Percentiles rank a stretch among this genome's conserved stretches.
Conservation (phyloP, 176 grass and related monocot genomes). For the Bromus sterilis region DNA sequence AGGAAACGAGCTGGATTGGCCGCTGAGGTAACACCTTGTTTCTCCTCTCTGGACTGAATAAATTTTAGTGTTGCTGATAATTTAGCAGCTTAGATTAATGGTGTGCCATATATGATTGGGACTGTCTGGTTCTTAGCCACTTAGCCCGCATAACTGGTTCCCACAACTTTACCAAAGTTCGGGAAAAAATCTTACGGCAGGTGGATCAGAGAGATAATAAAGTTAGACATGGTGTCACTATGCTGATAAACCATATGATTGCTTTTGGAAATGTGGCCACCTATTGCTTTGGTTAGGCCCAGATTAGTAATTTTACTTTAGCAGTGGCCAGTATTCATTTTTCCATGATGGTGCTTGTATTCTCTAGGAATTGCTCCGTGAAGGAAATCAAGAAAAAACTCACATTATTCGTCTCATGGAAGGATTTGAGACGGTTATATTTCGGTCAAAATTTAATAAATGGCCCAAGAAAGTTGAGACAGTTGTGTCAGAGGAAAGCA, state of each 20-base stretch:
- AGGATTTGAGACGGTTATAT: slow-evolving; percentile 86
- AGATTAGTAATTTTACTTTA: neutral
- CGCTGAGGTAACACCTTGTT: slow-evolving; percentile 62
- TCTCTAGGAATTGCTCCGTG: slow-evolving; percentile 64
- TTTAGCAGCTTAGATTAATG: neutral
- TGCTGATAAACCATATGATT: slow-evolving; percentile 1
- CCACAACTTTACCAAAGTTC: neutral
- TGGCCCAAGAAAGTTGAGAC: slow-evolving; percentile 93
- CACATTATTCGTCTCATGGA: slow-evolving; percentile 88
- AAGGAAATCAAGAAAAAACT: slow-evolving; percentile 48
- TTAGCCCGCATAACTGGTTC: neutral
- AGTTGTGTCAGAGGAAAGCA: slow-evolving; percentile 84
- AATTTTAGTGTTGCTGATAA: neutral
- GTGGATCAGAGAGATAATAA: neutral
- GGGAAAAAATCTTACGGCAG: neutral
- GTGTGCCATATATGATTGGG: neutral
- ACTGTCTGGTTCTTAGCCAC: neutral
- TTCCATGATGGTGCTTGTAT: neutral
- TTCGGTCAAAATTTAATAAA: slow-evolving; percentile 81
- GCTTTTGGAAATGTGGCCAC: neutral
- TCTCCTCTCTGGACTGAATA: slow-evolving; percentile 14
- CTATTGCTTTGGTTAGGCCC: neutral
- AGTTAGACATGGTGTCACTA: neutral
- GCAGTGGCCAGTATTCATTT: neutral
- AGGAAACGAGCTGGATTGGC: slow-evolving; percentile 79